Evolutionary conservation across 495 filamentous ascomycete species (phyloP), one percentile per base, ranked within the genome.

Genomic region (Xylaria sp.): DNA sequence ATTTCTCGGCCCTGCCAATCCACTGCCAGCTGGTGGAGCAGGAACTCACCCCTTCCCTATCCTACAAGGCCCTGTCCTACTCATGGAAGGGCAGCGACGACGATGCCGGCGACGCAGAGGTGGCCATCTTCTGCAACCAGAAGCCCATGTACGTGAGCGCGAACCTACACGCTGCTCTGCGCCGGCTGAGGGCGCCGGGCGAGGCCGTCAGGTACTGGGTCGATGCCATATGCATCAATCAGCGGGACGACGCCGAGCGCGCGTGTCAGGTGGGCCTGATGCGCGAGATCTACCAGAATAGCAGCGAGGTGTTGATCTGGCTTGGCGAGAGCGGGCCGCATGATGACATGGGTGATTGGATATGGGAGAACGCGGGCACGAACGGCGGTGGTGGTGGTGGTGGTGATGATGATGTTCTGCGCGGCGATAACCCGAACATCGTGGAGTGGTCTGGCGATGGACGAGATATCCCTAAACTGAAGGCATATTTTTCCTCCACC

Each of bases 141-240:
- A 59, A 50, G 15, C 21, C 55, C 1, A 43, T 75, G 11, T 43
- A 75, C 8, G 57, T 76, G 19, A 69, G 31, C 29, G 37, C 21
- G 3, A 76, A 76, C 37, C 65, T 76, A 15, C 57, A 72, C 29
- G 31, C 50, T 57, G 73, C 73, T 15, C 70, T 76, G 33, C 37
- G 70, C n/a, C 65, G 61, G 41, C 53, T 76, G 21, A 33, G 70
- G 35, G 7, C 19, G 1, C 26, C 57, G 1, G 19, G 70, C 33
- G 64, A n/a, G 2, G 26, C n/a, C 15, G 50, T 72, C 12, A 61
- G 15, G 1, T 15, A 75, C 11, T 77, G 75, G 75, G 66, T 75
- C 17, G 75, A 77, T 65, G 63, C 73, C 11, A 41, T 77, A 19
- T 77, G 75, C 64, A 77, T 77, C 48, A 73, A 77, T 53, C 75